Evolutionary conservation across 192 early-diverging fungal genomes (phyloP).

Genomic region (Irineochytrium annulatum): DNA sequence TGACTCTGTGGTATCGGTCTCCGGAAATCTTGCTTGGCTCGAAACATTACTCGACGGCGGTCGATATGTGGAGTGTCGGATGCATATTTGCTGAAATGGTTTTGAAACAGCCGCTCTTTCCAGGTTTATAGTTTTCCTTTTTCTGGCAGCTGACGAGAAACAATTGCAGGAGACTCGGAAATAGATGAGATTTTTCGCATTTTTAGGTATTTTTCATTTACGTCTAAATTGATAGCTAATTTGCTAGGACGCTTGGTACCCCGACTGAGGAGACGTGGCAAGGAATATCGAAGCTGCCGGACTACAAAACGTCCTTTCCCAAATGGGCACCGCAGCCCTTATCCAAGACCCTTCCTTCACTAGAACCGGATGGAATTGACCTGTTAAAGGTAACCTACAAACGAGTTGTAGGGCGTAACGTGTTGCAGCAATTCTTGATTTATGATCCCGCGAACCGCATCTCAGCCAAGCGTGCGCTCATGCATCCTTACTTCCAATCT

Average conservation of each 20-base stretch:
- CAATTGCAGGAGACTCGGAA: conserved; percentile 68
- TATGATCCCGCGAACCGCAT: conserved; percentile 77
- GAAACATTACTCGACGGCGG: conserved; percentile 82
- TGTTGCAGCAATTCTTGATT: conserved; percentile 54
- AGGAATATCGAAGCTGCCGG: conserved; percentile 65
- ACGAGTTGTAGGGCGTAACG: no score
- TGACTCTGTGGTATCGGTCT: conserved; percentile 45
- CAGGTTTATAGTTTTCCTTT: conserved; percentile 42
- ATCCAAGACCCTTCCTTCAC: conserved; percentile 35
- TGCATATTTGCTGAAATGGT: conserved; percentile 98
- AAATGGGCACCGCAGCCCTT: conserved; percentile 59
- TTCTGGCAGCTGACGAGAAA: neutral
- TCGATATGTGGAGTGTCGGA: conserved; percentile 98
- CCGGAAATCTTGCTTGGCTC: conserved; percentile 94
- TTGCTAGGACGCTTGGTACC: conserved; percentile 65
- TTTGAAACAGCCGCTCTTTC: conserved; percentile 73
- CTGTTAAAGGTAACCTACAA: conserved; percentile 55
- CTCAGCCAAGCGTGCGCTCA: conserved; percentile 77
- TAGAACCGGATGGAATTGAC: conserved; percentile 67
- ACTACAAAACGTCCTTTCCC: conserved; percentile 80
- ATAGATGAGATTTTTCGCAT: conserved; percentile 93
- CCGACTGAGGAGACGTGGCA: conserved; percentile 78
- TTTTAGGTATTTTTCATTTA: conserved; percentile 51
- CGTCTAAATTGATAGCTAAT: neutral
- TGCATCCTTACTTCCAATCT: conserved; percentile 72